phyloP scores from a whole-genome alignment of 129 eudicot genomes.

The Chrysanthemum makinoi region DNA sequence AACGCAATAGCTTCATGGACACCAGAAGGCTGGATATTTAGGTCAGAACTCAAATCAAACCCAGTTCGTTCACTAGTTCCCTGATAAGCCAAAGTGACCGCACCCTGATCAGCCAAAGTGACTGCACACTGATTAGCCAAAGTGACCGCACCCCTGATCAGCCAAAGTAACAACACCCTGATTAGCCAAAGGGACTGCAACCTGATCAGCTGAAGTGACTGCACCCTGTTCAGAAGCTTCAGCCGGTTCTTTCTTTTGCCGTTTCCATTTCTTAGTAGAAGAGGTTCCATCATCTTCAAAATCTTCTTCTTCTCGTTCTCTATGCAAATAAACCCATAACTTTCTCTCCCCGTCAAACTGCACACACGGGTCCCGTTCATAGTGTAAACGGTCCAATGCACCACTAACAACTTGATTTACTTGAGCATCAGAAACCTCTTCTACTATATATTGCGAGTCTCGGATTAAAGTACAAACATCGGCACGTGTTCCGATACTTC shows the following conservation, averaged over 20 bases:
- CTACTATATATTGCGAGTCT: slow-evolving; percentile 92
- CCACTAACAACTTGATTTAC: slow-evolving; percentile 97
- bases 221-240: slow-evolving; percentile 57
- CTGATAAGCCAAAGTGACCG: slow-evolving; percentile 38
- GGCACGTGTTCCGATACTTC: slow-evolving; percentile 93
- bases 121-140: slow-evolving; percentile 40
- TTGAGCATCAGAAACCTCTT: slow-evolving; percentile 84
- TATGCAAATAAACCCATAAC: slow-evolving; percentile 91
- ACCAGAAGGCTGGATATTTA: neutral
- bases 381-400: slow-evolving; percentile 94
- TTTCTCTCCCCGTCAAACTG: slow-evolving; percentile 87
- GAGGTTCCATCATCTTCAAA: slow-evolving; percentile 99
- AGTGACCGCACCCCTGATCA: slow-evolving; percentile 53
- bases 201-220: neutral
- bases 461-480: slow-evolving; percentile 94
- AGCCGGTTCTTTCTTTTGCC: slow-evolving; percentile 78
- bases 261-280: slow-evolving; percentile 96
- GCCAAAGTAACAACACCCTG: slow-evolving; percentile 18
- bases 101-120: slow-evolving; percentile 46
- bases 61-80: slow-evolving; percentile 50
- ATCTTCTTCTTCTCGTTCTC: slow-evolving; percentile 97
- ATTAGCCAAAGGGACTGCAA: slow-evolving; percentile 21
- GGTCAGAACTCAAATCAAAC: slow-evolving; percentile 46
- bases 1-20: slow-evolving; percentile 36
- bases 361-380: slow-evolving; percentile 97